Evolutionary conservation across 1,284 basidiomycete genomes (phyloP).

Genomic region (Austropuccinia psidii): DNA sequence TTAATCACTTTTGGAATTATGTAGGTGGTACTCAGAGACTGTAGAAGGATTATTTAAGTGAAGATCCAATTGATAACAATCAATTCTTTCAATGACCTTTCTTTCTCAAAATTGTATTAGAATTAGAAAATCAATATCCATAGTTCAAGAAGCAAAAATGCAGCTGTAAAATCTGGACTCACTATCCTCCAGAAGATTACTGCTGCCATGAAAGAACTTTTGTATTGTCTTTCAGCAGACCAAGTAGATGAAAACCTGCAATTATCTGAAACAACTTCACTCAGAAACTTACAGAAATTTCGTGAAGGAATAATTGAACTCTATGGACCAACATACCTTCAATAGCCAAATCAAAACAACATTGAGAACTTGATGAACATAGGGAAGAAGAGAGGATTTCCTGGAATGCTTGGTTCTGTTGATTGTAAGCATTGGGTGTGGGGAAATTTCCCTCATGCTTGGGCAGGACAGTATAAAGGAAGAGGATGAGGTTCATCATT

Average conservation of each 20-base stretch:
- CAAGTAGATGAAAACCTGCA: conserved; percentile 5
- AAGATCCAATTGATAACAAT: background rate
- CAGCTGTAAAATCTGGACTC: conserved; percentile 2
- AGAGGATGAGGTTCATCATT: background rate
- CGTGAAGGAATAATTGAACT: background rate
- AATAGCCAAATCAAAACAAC: background rate
- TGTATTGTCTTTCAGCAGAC: background rate
- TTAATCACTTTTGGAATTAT: too few species aligned
- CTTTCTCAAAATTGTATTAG: background rate
- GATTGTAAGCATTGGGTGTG: conserved; percentile 18
- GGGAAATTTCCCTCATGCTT: background rate
- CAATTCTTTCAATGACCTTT: background rate
- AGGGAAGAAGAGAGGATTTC: background rate
- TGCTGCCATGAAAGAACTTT: background rate
- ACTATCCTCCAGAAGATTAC: conserved; percentile 18
- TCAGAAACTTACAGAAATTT: background rate
- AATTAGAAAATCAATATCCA: too few species aligned
- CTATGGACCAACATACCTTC: conserved; percentile 3
- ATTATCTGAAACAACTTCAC: background rate
- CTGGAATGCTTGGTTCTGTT: background rate
- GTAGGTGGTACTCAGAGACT: background rate
- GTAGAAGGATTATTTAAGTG: background rate
- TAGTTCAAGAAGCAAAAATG: background rate
- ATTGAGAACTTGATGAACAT: background rate
- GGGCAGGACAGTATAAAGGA: conserved; percentile 1